phyloP scores from a whole-genome alignment of 305 asterid genomes.

The Andrographis paniculata region DNA sequence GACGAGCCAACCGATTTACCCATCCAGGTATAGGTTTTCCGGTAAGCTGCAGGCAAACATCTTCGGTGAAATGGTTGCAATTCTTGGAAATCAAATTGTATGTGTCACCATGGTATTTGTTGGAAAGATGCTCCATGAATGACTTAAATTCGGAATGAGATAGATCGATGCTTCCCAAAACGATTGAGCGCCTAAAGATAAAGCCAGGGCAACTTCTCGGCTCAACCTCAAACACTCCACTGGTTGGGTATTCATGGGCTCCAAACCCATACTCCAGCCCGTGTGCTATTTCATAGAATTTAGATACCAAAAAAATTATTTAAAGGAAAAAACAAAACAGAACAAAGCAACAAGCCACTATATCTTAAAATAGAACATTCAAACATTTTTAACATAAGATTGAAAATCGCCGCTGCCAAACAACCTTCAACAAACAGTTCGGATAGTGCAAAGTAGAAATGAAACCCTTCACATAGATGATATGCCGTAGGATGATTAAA shows the following conservation, averaged over 20 bases:
- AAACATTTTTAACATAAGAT: no score
- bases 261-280: constrained; percentile 91
- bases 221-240: constrained; percentile 97
- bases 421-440: no score
- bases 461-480: not conserved
- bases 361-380: no score
- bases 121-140: constrained; percentile 82
- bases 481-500: no score
- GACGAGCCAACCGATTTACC: constrained; percentile 70
- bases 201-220: constrained; percentile 97
- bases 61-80: constrained; percentile 91
- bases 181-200: constrained; percentile 74
- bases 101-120: constrained; percentile 72
- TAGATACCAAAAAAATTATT: not conserved
- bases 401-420: no score
- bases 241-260: constrained; percentile 86
- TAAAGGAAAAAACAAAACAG: not conserved
- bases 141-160: constrained; percentile 72
- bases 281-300: constrained; percentile 42
- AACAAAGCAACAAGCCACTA: no score
- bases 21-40: constrained; percentile 75
- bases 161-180: constrained; percentile 78
- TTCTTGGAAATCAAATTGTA: constrained; percentile 91
- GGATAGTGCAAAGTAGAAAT: not conserved
- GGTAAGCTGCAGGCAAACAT: constrained; percentile 59